Base-by-base conservation (phyloP, 2,329 filamentous ascomycete genomes). In the Colletotrichum incanum region DNA sequence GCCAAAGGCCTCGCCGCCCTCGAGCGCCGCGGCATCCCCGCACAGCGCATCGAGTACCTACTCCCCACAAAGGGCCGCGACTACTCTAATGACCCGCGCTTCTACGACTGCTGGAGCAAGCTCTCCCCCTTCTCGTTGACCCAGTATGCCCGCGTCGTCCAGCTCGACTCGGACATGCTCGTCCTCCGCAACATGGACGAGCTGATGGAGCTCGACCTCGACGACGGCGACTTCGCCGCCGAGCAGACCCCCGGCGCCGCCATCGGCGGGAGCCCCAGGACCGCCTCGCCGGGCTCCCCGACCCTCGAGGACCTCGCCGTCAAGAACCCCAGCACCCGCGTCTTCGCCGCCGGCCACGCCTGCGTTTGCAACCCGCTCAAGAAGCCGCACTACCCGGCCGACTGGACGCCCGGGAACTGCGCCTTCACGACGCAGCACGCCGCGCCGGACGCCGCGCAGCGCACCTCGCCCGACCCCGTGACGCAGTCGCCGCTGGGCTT, bases 31-130 rank as follows among this genome's bases (percentile, higher is more conserved):
- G 86, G 88, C 63, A 95, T 97, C 75, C 86, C 90, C 37, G 89
- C 89, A 71, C 90, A 93, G 81, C 89, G 86, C 76, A 91, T 97
- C 76, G 89, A 91, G 60, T 93, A 93, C 81, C 88, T 98, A 49
- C 85, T 93, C 14, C 94, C 94, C 1, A 87, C 88, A 2, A 82
- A 86, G 43, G 91, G 91, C 73, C 84, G 83, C 74, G 91, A 93
- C 83, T 97, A 91, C 84, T 88, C 86, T 77, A 89, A 93, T 73
- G 94, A 97, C 81, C 91, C 92, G 61, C 92, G 95, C 76, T 97
- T 97, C 87, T 92, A 94, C 83, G 94, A 97, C 82, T 95, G 93
- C 86, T 98, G 94, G 94, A 93, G 89, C 82, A 98, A 97, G 83
- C 89, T 98, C 37, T 89, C 92, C 20, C 91, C 93, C 7, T 98